Conservation (phyloP, 1,284 basidiomycete species). For the Melampsora larici-populina region DNA sequence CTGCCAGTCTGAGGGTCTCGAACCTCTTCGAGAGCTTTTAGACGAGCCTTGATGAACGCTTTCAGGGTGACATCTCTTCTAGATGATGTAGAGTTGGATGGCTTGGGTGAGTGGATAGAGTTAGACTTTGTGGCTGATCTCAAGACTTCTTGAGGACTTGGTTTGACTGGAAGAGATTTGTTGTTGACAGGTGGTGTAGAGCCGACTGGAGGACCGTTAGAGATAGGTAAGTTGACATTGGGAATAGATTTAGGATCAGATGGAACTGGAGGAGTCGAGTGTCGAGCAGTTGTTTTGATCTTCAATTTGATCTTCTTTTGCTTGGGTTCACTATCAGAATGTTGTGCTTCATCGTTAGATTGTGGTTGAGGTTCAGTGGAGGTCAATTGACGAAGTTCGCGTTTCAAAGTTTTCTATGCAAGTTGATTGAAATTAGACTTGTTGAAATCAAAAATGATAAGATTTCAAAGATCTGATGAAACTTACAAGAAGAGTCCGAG, state of each 20-base stretch:
- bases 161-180: background rate
- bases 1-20: constrained; percentile 45
- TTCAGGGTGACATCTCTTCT: background rate
- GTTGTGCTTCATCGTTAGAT: background rate
- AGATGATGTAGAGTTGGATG: background rate
- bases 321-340: constrained; percentile 14
- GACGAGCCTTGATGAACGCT: constrained; percentile 17
- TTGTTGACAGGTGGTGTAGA: background rate
- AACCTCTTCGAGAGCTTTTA: constrained; percentile 12
- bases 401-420: background rate
- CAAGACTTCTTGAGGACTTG: background rate
- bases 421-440: background rate
- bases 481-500: constrained; percentile 47
- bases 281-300: background rate
- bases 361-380: background rate
- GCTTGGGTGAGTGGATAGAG: background rate
- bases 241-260: background rate
- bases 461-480: background rate
- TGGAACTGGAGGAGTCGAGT: background rate
- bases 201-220: background rate
- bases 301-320: constrained; percentile 31
- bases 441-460: background rate
- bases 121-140: background rate
- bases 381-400: background rate
- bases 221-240: background rate